Conservation (phyloP, 495 filamentous ascomycete genomes). For the Aspergillus ellipticus region DNA sequence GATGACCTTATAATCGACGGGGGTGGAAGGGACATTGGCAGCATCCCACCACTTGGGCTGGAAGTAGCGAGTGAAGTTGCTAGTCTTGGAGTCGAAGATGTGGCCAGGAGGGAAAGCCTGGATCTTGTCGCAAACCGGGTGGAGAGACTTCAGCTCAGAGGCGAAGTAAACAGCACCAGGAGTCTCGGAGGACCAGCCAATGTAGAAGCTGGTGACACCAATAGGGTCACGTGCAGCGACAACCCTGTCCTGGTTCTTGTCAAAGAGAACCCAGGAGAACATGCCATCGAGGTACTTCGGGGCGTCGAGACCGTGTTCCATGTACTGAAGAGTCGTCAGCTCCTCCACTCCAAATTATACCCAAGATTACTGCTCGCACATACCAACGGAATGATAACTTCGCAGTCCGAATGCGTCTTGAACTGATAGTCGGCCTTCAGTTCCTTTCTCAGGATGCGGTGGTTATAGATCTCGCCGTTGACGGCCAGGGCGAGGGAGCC, state of each 20-base stretch:
- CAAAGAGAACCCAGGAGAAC: constrained; percentile 98
- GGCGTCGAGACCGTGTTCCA: constrained; percentile 86
- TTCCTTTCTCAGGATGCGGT: constrained; percentile 82
- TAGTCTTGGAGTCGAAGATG: constrained; percentile 88
- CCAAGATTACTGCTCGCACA: constrained; percentile 23
- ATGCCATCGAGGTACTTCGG: constrained; percentile 96
- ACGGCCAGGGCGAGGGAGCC: constrained; percentile 85
- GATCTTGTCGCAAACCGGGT: constrained; percentile 93
- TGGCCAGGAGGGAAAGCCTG: constrained; percentile 92
- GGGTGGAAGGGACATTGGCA: constrained; percentile 66
- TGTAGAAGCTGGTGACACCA: constrained; percentile 95
- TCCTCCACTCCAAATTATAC: not conserved
- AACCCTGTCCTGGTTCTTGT: constrained; percentile 84
- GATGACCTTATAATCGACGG: constrained; percentile 76
- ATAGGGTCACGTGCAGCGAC: constrained; percentile 95
- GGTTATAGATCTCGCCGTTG: constrained; percentile 99
- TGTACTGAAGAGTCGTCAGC: constrained; percentile 59
- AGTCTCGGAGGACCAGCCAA: constrained; percentile 78
- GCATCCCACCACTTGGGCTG: constrained; percentile 92
- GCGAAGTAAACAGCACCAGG: constrained; percentile 90
- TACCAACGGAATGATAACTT: constrained; percentile 97
- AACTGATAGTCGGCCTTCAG: constrained; percentile 81
- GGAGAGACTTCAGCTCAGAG: constrained; percentile 90
- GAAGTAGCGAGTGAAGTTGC: constrained; percentile 78
- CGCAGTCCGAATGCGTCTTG: constrained; percentile 97